Conservation (phyloP, 2,329 filamentous ascomycete species). For the Beauveria brongniartii region DNA sequence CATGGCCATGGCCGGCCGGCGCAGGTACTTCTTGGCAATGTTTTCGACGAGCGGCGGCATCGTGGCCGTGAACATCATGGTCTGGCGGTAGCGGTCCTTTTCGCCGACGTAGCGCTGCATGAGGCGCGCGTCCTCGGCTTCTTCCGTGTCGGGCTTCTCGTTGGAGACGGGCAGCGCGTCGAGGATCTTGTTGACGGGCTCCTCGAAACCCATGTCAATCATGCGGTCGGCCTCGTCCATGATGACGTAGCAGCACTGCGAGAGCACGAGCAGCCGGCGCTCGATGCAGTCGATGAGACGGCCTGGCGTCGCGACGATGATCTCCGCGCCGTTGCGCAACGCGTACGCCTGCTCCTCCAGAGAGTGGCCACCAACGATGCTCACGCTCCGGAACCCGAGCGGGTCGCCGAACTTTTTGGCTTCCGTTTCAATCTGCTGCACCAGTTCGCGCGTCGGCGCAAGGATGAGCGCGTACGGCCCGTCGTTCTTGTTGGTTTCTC, state of each 20-base stretch:
- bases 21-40: conserved; percentile 94
- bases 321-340: conserved; percentile 86
- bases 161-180: conserved; percentile 87
- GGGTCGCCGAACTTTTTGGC: conserved; percentile 86
- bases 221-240: conserved; percentile 99
- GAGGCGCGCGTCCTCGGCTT: conserved; percentile 75
- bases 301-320: conserved; percentile 96
- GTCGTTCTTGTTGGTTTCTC: conserved; percentile 82
- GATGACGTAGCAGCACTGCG: conserved; percentile 97
- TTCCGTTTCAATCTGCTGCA: conserved; percentile 93
- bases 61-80: conserved; percentile 99
- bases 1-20: conserved; percentile 84
- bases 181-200: conserved; percentile 94
- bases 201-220: conserved; percentile 98
- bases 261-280: conserved; percentile 78
- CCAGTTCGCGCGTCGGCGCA: conserved; percentile 91
- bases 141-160: conserved; percentile 90
- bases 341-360: conserved; percentile 90
- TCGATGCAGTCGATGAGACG: conserved; percentile 97
- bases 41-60: conserved; percentile 91
- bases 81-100: conserved; percentile 81
- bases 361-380: conserved; percentile 94
- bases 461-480: conserved; percentile 96
- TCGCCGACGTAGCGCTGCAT: conserved; percentile 75
- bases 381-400: conserved; percentile 88